Evolutionary conservation across 2,329 filamentous ascomycete species (phyloP).

Genomic region (Lecanoromycetidae sp.): DNA sequence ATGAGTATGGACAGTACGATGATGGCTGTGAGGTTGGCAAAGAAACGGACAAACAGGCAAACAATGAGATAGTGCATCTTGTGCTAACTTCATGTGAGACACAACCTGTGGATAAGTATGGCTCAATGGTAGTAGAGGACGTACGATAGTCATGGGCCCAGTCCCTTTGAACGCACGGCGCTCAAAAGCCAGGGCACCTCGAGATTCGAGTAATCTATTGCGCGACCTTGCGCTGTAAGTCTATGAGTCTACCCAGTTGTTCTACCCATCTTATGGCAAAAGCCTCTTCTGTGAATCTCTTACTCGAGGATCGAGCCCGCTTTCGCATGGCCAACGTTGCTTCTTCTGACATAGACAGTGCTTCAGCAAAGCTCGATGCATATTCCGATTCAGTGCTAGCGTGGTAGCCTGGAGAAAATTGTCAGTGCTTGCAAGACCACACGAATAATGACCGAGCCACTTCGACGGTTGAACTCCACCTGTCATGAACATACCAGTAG

Average conservation of each 20-base stretch:
- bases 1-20: no score
- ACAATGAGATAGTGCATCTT: no score
- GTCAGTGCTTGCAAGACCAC: no score
- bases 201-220: background rate
- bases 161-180: background rate
- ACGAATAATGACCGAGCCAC: no score
- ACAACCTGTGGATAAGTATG: background rate
- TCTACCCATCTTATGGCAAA: slow-evolving; percentile 69
- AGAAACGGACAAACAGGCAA: no score
- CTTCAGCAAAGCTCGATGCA: slow-evolving; percentile 65
- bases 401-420: slow-evolving; percentile 57
- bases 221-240: slow-evolving; percentile 22
- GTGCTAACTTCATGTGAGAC: no score
- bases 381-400: slow-evolving; percentile 69
- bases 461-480: no score
- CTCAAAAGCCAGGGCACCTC: background rate
- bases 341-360: slow-evolving; percentile 47
- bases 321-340: slow-evolving; percentile 63
- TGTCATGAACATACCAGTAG: slow-evolving; percentile 56
- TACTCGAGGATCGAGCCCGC: slow-evolving; percentile 64
- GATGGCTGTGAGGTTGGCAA: no score
- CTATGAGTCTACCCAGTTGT: slow-evolving; percentile 62
- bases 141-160: background rate
- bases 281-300: slow-evolving; percentile 75
- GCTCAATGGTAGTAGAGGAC: background rate